phyloP scores from a whole-genome alignment of 2,329 filamentous ascomycete species.

The Neocatenulostroma microsporum region DNA sequence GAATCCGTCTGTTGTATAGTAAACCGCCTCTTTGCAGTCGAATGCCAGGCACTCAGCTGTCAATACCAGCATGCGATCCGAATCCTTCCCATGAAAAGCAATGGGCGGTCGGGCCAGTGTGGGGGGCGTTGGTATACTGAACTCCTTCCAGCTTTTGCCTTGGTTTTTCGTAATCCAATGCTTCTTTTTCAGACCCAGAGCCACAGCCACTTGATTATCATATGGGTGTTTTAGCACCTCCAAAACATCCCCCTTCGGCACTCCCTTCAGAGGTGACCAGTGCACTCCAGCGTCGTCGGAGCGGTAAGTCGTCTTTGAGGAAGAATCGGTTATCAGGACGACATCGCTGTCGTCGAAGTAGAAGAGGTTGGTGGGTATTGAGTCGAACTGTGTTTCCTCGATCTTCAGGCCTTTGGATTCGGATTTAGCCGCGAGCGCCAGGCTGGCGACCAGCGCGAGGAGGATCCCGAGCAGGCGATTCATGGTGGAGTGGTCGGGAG shows the following conservation, averaged over 20 bases:
- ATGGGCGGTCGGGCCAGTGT: slow-evolving; percentile 52
- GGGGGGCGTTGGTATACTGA: slow-evolving; percentile 55
- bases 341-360: slow-evolving; percentile 90
- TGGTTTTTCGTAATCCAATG: slow-evolving; percentile 81
- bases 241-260: slow-evolving; percentile 55
- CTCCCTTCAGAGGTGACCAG: slow-evolving; percentile 60
- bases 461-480: slow-evolving; percentile 12
- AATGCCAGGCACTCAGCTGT: slow-evolving; percentile 31
- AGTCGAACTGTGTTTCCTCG: slow-evolving; percentile 56
- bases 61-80: slow-evolving; percentile 78
- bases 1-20: slow-evolving; percentile 84
- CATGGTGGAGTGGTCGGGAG: too few species aligned
- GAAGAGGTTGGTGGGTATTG: slow-evolving; percentile 61
- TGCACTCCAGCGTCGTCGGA: slow-evolving; percentile 71
- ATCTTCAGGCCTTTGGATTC: slow-evolving; percentile 61
- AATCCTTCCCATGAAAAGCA: slow-evolving; percentile 74
- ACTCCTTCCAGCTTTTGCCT: slow-evolving; percentile 72
- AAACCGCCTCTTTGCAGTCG: slow-evolving; percentile 43
- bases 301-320: slow-evolving; percentile 60
- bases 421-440: slow-evolving; percentile 22
- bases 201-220: slow-evolving; percentile 70
- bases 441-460: slow-evolving; percentile 18
- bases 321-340: slow-evolving; percentile 63
- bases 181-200: slow-evolving; percentile 56
- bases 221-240: slow-evolving; percentile 69